Base-by-base conservation (phyloP, 495 filamentous ascomycete genomes). In the Penicillium flavigenum region DNA sequence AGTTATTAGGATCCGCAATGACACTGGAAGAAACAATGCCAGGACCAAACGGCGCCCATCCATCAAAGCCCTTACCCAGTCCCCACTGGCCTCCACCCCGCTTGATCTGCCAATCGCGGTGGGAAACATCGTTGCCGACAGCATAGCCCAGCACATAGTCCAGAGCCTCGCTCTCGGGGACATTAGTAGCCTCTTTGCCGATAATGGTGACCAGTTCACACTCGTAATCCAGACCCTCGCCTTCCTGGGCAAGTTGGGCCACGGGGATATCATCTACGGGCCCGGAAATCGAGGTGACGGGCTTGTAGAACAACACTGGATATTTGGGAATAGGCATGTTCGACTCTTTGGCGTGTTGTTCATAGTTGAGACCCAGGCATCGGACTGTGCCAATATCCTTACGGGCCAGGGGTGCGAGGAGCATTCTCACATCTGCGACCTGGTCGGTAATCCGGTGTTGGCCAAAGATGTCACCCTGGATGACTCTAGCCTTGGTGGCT, bases 1-100 rank as follows among this genome's bases (percentile, higher is more conserved):
- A 70, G 17, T 70, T 75, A 69, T 90, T 87, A 0, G 90, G 90
- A 65, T 92, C 84, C 34, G 75, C 67, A 61, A 94, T 87, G 57
- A 91, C 42, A n/a, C 70, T 72, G 50, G 76, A 73, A 36, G 81
- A 84, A 20, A 91, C 88, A 61, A 94, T 91, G 0, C 88, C 90
- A 14, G 91, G 91, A 3, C 91, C 91, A 62, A 83, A 88, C 0
- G 90, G 91, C n/a, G 89, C 90, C 90, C 89, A 94, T 44, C 88
- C 87, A 73, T 96, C 90, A 63, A 91, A 94, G 3, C 89, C 87
- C 69, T 96, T 96, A 1, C 90, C 90, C 4, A 92, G 61, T 0
- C 77, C 78, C 91, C 90, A 95, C 71, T 94, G 91, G 0, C 89
- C 85, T 14, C 90, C 87, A 19, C 89, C 90, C 34, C 82, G 82